These are phyloP conservation scores for Hippophae rhamnoides DNA, from an alignment of 306 rosid species.

Conservation along the genomic window DNA sequence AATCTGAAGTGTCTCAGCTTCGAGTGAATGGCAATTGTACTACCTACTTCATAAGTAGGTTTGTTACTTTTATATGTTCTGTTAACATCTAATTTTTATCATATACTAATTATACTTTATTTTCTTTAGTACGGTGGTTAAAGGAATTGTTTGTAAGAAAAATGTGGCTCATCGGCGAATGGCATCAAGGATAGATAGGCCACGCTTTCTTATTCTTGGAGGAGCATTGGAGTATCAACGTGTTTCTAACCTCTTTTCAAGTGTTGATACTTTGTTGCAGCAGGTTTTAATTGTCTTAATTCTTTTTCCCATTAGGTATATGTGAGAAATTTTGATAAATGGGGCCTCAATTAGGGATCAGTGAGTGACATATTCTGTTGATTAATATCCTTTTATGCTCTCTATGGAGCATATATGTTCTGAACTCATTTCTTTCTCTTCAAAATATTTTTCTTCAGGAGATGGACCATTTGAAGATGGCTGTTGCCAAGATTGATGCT, in stretches of 20 bases:
- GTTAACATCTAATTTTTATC: background rate
- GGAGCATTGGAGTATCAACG: slow-evolving; percentile 94
- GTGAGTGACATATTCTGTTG: slow-evolving; percentile 3
- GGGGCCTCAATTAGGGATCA: slow-evolving; percentile 8
- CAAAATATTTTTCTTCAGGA: slow-evolving; percentile 36
- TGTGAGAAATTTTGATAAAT: background rate
- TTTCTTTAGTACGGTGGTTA: slow-evolving; percentile 59
- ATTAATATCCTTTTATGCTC: slow-evolving; percentile 4
- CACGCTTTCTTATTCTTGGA: slow-evolving; percentile 70
- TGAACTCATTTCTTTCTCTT: slow-evolving; percentile 10
- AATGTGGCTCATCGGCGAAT: slow-evolving; percentile 85
- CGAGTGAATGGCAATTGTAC: no score
- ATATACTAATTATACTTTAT: slow-evolving; percentile 21
- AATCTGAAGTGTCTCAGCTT: no score
- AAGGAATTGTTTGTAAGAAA: slow-evolving; percentile 89
- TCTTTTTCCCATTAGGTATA: slow-evolving; percentile 11
- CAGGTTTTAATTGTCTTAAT: slow-evolving; percentile 42
- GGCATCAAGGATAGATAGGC: slow-evolving; percentile 61
- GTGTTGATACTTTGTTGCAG: slow-evolving; percentile 86
- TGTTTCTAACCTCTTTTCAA: slow-evolving; percentile 72
- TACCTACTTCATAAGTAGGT: slow-evolving; percentile 4
- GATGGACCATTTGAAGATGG: slow-evolving; percentile 91
- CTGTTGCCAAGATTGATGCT: slow-evolving; percentile 70
- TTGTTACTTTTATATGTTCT: no score
- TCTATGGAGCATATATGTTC: slow-evolving; percentile 4